A percentile compares a stretch with the other conserved stretches of the same genome.
phyloP scores from a whole-genome alignment of 1,139 yeast genomes.

The Candida smagusa region DNA sequence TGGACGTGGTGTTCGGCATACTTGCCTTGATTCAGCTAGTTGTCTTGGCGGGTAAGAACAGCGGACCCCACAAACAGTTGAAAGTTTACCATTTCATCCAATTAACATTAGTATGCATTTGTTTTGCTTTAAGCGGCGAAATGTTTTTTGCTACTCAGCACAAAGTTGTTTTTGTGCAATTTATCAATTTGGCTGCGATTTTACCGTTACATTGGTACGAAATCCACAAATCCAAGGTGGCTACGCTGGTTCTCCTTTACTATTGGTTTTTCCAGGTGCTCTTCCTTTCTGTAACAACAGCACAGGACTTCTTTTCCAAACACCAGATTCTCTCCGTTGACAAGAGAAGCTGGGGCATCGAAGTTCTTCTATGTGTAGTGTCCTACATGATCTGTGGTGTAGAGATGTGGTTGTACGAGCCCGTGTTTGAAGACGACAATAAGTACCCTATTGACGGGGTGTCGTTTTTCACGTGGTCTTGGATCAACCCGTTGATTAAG shows the following conservation, averaged over 20 bases:
- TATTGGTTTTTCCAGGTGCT: conserved; percentile 8
- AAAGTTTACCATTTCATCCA: too few relatives aligned
- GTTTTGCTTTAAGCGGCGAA: too few relatives aligned
- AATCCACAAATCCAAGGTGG: conserved; percentile 5
- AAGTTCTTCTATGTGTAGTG: conserved; percentile 3
- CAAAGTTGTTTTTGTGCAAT: too few relatives aligned
- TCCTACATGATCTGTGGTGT: conserved; percentile 11
- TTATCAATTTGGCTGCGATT: conserved; percentile 1
- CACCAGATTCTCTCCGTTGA: conserved; percentile 11
- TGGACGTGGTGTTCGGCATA: not conserved
- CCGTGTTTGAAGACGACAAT: conserved; percentile 14
- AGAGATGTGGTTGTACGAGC: conserved; percentile 17
- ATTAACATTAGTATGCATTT: too few relatives aligned
- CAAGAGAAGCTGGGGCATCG: not conserved
- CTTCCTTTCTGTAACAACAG: conserved; percentile 7
- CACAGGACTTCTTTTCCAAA: conserved; percentile 17
- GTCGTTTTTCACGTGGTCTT: conserved; percentile 22
- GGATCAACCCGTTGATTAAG: conserved; percentile 25
- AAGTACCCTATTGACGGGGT: conserved; percentile 8
- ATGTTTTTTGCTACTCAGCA: too few relatives aligned
- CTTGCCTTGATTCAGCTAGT: not conserved
- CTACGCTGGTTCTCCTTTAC: conserved; percentile 11
- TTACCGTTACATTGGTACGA: conserved; percentile 11
- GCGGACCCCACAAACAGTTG: not conserved
- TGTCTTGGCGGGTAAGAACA: not conserved